Percentiles rank a stretch among this genome's conserved stretches.
Evolutionary conservation across 768 basidiomycete genomes (phyloP).

Genomic region (Clavulina sp.): DNA sequence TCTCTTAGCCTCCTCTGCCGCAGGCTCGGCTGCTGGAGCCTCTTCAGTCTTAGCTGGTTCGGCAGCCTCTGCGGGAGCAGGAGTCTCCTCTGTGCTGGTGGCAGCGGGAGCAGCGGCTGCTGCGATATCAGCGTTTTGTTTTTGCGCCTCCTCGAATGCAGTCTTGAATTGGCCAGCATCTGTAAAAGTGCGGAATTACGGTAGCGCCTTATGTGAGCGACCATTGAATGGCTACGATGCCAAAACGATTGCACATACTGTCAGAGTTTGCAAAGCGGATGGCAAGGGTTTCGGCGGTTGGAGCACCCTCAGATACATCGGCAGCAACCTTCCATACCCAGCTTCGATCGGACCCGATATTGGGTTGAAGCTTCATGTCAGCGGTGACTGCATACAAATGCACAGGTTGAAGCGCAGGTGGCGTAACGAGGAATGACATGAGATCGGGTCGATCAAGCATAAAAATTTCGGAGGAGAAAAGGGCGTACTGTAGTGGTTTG

Average conservation of each 20-base stretch:
- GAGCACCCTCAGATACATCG: conserved; percentile 81
- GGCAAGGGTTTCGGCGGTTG: conserved; percentile 88
- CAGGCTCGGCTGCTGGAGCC: conserved; percentile 16
- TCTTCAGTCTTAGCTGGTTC: conserved; percentile 16
- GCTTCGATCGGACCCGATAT: conserved; percentile 95
- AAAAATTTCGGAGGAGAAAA: background rate
- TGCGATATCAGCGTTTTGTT: conserved; percentile 35
- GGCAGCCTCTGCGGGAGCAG: conserved; percentile 8
- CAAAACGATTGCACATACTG: conserved; percentile 34
- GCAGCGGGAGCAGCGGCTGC: conserved; percentile 14
- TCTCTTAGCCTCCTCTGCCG: conserved; percentile 11
- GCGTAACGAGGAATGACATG: background rate
- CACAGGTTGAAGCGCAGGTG: background rate
- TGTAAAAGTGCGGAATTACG: conserved; percentile 14
- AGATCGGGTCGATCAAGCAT: background rate
- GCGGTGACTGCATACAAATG: conserved; percentile 64
- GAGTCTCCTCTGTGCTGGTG: conserved; percentile 14
- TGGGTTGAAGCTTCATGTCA: conserved; percentile 91
- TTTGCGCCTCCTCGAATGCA: conserved; percentile 74
- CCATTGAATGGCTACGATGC: conserved; percentile 6
- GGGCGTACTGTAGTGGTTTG: conserved; percentile 77
- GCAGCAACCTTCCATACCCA: conserved; percentile 99
- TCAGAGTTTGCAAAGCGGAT: conserved; percentile 96
- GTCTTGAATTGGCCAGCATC: conserved; percentile 80
- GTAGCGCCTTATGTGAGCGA: background rate